Evolutionary conservation across 73 alveolate species (phyloP).

Genomic region (Paramecium biaurelia): DNA sequence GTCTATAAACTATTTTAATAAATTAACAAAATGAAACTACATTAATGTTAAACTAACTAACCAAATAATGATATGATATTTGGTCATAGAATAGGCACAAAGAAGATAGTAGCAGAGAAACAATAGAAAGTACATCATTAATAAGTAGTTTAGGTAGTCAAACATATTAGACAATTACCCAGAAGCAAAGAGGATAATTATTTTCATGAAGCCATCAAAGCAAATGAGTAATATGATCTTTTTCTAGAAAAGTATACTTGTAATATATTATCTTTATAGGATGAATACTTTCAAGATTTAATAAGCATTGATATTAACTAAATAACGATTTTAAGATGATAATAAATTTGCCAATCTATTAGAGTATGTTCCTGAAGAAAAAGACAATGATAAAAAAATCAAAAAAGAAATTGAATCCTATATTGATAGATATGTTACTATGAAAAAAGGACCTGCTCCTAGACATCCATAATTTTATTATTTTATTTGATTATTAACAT

Average conservation of each 20-base stretch:
- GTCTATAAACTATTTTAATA: not conserved
- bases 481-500: constrained; percentile 20
- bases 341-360: constrained; percentile 11
- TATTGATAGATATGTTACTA: constrained; percentile 2
- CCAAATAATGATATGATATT: constrained; percentile 48
- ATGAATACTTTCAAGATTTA: constrained; percentile 30
- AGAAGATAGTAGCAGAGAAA: not conserved
- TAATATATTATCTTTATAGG: not conserved
- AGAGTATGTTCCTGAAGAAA: constrained; percentile 43
- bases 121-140: not conserved
- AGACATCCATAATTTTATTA: constrained; percentile 33
- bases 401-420: constrained; percentile 40
- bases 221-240: not conserved
- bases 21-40: not conserved
- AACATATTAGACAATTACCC: constrained; percentile 27
- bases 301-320: constrained; percentile 6
- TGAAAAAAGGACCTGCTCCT: constrained; percentile 35
- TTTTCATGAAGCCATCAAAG: not conserved
- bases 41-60: constrained; percentile 29
- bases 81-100: not conserved
- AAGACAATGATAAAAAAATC: not conserved
- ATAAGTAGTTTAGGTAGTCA: not conserved
- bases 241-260: constrained; percentile 14
- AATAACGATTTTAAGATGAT: constrained; percentile 34
- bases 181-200: constrained; percentile 21